Evolutionary conservation across 805 yeast genomes (phyloP).

Genomic region (Yamadazyma kitorensis): DNA sequence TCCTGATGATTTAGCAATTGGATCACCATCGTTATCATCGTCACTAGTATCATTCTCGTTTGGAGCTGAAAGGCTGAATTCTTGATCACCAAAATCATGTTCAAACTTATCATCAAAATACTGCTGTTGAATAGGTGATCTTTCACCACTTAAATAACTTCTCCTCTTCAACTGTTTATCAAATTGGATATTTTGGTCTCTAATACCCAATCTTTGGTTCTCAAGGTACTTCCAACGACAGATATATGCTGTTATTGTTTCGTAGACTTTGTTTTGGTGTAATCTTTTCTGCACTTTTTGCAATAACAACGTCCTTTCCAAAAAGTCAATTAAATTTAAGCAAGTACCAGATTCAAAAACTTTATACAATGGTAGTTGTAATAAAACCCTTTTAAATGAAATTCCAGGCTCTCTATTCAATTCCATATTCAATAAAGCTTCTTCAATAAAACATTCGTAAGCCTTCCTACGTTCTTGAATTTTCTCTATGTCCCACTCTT

Average conservation of each 20-base stretch:
- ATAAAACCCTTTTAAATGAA: slow-evolving; percentile 58
- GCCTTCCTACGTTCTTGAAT: slow-evolving; percentile 51
- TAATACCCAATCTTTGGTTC: slow-evolving; percentile 25
- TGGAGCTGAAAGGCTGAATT: slow-evolving; percentile 16
- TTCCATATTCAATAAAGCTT: slow-evolving; percentile 58
- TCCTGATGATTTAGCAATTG: background rate
- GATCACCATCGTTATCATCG: slow-evolving; percentile 2
- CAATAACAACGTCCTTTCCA: slow-evolving; percentile 57
- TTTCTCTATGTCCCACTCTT: slow-evolving; percentile 52
- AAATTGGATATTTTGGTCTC: slow-evolving; percentile 22
- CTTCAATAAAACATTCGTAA: slow-evolving; percentile 70
- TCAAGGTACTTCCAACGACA: slow-evolving; percentile 45
- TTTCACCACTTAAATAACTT: slow-evolving; percentile 25
- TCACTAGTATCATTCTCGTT: background rate
- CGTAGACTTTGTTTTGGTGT: slow-evolving; percentile 40
- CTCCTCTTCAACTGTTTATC: slow-evolving; percentile 21
- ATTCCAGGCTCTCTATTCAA: slow-evolving; percentile 59
- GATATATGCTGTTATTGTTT: slow-evolving; percentile 46
- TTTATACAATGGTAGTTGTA: slow-evolving; percentile 72
- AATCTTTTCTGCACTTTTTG: slow-evolving; percentile 53
- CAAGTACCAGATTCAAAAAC: slow-evolving; percentile 76
- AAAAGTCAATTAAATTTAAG: slow-evolving; percentile 66
- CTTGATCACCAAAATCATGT: slow-evolving; percentile 12
- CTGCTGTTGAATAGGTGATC: slow-evolving; percentile 12
- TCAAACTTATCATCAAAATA: slow-evolving; percentile 12